These are phyloP conservation scores for Pythium apleroticum DNA, from an alignment of 352 stramenopile genomes.

Conservation along the genomic window DNA sequence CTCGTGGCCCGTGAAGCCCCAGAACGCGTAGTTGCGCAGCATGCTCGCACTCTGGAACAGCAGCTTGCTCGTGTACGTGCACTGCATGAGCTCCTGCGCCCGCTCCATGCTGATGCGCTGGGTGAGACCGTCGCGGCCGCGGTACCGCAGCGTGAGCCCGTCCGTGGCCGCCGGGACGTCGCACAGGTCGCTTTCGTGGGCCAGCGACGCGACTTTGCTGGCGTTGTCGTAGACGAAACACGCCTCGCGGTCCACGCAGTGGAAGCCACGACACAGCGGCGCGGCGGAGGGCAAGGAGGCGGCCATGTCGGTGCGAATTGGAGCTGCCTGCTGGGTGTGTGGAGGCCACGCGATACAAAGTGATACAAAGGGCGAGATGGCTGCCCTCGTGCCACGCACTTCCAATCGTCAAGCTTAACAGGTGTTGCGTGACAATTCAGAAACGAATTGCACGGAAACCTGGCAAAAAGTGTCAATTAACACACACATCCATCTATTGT, in stretches of 20 bases:
- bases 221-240: slow-evolving; percentile 55
- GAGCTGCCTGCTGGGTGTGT: not conserved
- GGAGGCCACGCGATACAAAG: not conserved
- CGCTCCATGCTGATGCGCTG: slow-evolving; percentile 45
- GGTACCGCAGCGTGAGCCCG: slow-evolving; percentile 43
- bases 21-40: slow-evolving; percentile 79
- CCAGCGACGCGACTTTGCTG: slow-evolving; percentile 35
- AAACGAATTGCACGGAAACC: slow-evolving; percentile 17
- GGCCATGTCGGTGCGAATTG: too few relatives aligned
- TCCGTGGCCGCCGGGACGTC: slow-evolving; percentile 32
- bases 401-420: slow-evolving; percentile 21
- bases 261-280: slow-evolving; percentile 39
- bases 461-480: slow-evolving; percentile 7
- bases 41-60: slow-evolving; percentile 66
- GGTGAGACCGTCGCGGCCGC: slow-evolving; percentile 28
- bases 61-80: slow-evolving; percentile 71
- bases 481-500: slow-evolving; percentile 6
- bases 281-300: slow-evolving; percentile 1
- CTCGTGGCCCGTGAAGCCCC: slow-evolving; percentile 58
- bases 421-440: slow-evolving; percentile 21
- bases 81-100: slow-evolving; percentile 62
- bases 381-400: slow-evolving; percentile 20
- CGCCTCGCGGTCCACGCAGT: slow-evolving; percentile 62
- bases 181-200: slow-evolving; percentile 43
- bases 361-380: slow-evolving; percentile 1